Evolutionary conservation across 768 basidiomycete genomes (phyloP).

Genomic region (Dictyophora rubrovolvata): DNA sequence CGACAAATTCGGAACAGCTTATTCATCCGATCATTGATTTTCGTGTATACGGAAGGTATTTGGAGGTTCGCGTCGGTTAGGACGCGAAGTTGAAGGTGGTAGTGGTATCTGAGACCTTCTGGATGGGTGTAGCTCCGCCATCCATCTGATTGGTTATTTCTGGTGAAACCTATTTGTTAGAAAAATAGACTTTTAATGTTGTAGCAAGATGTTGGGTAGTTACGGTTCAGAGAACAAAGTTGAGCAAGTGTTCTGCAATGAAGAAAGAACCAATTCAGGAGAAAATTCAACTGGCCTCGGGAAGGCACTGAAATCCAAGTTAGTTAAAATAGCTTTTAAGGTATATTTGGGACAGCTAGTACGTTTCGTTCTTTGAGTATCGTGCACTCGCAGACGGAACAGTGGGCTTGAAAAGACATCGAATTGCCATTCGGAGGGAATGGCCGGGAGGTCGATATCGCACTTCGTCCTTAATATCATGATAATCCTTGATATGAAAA

Average conservation of each 20-base stretch:
- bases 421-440: neutral
- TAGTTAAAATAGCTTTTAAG: neutral
- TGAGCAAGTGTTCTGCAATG: neutral
- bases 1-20: neutral
- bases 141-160: neutral
- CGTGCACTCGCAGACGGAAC: neutral
- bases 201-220: neutral
- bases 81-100: neutral
- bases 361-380: neutral
- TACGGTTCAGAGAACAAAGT: neutral
- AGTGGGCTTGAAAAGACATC: neutral
- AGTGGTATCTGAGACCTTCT: constrained; percentile 5
- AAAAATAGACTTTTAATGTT: neutral
- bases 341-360: neutral
- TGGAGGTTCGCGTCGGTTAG: constrained; percentile 3
- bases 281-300: neutral
- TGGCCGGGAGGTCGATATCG: neutral
- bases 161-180: neutral
- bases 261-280: neutral
- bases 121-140: constrained; percentile 1
- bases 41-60: neutral
- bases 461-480: neutral
- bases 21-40: neutral
- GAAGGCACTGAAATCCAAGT: neutral
- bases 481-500: neutral